Evolutionary conservation across 1,284 basidiomycete genomes (phyloP), one percentile per base, ranked within the genome.

Genomic region (Cronartium quercuum): DNA sequence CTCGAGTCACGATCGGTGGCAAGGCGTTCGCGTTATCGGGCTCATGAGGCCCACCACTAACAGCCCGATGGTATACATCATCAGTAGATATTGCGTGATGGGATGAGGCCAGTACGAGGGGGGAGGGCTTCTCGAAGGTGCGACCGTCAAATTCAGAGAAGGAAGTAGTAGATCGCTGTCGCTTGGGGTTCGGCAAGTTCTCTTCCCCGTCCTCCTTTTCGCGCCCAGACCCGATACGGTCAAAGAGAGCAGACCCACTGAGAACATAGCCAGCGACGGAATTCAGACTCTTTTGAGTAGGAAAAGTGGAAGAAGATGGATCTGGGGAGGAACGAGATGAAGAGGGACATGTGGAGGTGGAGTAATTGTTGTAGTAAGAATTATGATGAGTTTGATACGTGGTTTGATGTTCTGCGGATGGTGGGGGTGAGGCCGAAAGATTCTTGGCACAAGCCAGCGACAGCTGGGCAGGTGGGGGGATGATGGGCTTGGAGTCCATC

Each of bases 1-100:
- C 69, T 65, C 69, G 61, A 38, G 69, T 71, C 2, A 71, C 44
- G n/a, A 71, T 71, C 13, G 69, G 69, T 24, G 69, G 69, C 35
- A 71, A 61, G 21, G 60, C 15, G n/a, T 61, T 71, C n/a, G 29
- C 21, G 57, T 71, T 62, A 35, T 65, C 69, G 12, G 9, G 18
- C 34, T 69, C 57, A 29, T 29, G 29, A 29, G 29, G 29, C 29
- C 29, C 29, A 15, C 47, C 47, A 6, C 18, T 1, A 18, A 51
- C 47, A 51, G 18, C 47, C 6, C 47, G 47, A 29, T 29, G 29
- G 24, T 51, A 51, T 51, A 51, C 47, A 51, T 51, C 47, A 6
- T 51, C 9, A 21, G 47, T 21, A 18, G 47, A 51, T 1, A 51
- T 51, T 51, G 47, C 47, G 24, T 12, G 24, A 6, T 51, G 47